These are phyloP conservation scores for Pulveroboletus sp. DNA, from an alignment of 768 basidiomycete genomes.

Conservation along the genomic window DNA sequence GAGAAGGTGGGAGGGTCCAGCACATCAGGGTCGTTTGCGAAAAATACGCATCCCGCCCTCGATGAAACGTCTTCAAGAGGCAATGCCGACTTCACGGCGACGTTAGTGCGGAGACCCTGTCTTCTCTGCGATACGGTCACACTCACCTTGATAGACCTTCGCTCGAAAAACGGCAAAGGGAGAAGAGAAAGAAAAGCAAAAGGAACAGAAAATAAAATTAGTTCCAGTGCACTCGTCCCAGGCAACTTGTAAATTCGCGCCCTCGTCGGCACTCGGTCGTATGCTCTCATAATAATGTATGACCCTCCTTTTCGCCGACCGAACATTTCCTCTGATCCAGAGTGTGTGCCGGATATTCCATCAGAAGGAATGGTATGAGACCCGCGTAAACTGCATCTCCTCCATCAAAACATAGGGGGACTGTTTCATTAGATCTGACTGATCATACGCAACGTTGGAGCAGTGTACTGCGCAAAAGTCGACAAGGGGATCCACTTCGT, in stretches of 20 bases:
- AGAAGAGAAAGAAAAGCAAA: neutral
- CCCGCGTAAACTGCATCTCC: neutral
- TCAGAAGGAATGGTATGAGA: neutral
- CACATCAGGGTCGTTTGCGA: neutral
- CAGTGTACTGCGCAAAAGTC: neutral
- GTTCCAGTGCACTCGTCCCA: no score
- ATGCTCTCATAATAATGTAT: neutral
- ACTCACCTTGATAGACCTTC: neutral
- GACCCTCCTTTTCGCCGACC: slow-evolving; percentile 5
- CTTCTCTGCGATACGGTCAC: slow-evolving; percentile 2
- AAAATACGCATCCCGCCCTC: neutral
- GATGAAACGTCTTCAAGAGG: slow-evolving; percentile 1
- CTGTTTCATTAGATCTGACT: neutral
- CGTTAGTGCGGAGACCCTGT: neutral
- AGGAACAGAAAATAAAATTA: neutral
- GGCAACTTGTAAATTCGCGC: neutral
- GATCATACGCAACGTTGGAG: neutral
- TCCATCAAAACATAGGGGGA: neutral
- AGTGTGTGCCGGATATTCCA: neutral
- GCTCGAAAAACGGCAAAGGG: neutral
- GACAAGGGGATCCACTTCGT: neutral
- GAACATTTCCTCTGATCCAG: neutral
- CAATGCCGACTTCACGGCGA: neutral
- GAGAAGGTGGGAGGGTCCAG: neutral
- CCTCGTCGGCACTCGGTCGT: neutral